Evolutionary conservation across 345 rosid species (phyloP), one percentile per base, ranked within the genome.

Genomic region (Kernera saxatilis): DNA sequence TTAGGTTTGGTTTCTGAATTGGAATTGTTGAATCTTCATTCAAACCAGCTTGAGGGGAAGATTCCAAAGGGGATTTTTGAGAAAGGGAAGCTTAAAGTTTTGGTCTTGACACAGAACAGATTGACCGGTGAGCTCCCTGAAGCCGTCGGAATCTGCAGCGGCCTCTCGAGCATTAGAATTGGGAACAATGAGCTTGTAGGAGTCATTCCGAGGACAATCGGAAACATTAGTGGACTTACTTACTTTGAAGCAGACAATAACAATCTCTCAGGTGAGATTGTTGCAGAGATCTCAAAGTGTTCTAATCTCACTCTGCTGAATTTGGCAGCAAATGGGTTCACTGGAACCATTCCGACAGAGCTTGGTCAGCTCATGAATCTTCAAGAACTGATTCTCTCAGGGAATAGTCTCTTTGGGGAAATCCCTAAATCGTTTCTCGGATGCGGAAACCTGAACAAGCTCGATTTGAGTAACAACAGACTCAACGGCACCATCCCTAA

Each of bases 181-280:
- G 99, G 99, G 70, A 81, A 93, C 66, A 93, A 94, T 70, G 80
- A 78, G 66, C 90, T 93, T 70, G 78, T 82, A 1, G 98, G 98
- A 61, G 81, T 64, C 57, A 84, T 93, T 77, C 99, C 99, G 3
- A 84, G 69, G 77, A 61, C 86, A 7, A 83, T 93, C 8, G 99
- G 93, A 22, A 91, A 93, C 63, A 84, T 82, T n/a, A 87, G 78
- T 53, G 83, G 95, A 79, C 94, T 93, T 64, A 82, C 99, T 0
- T 93, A 91, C 72, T 93, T 93, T 68, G 99, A 93, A 82, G 99
- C 92, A 3, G 82, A 88, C 73, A 85, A 85, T 40, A 93, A 93
- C 84, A 78, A 79, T 74, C 84, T 93, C 25, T 91, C 99, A 11
- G 96, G 99, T 69, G 85, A 84, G 70, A 77, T 94, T 73, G 85